These are phyloP conservation scores for Syzygium jambos DNA, from an alignment of 345 rosid species.

Conservation along the genomic window DNA sequence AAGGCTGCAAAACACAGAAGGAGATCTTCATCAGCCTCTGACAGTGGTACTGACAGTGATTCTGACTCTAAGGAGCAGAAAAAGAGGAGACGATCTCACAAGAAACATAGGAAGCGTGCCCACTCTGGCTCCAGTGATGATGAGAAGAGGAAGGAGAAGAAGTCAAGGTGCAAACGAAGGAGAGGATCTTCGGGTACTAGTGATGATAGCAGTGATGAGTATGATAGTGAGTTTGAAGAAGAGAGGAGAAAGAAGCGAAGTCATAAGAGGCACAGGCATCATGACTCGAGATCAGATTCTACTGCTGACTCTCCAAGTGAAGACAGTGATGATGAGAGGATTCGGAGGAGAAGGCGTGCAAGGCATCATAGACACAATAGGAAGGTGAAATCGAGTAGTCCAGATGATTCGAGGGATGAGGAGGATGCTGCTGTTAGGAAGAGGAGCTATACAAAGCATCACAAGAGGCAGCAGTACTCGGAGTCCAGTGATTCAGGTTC, in stretches of 20 bases:
- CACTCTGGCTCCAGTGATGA: conserved; percentile 41
- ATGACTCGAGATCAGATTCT: conserved; percentile 26
- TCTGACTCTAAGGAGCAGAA: conserved; percentile 34
- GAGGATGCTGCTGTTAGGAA: conserved; percentile 19
- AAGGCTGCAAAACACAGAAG: conserved; percentile 50
- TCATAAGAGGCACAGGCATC: conserved; percentile 30
- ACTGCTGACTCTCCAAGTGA: conserved; percentile 27
- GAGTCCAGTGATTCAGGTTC: conserved; percentile 22
- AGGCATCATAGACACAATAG: conserved; percentile 17
- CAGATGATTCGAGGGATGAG: conserved; percentile 22
- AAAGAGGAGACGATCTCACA: conserved; percentile 40
- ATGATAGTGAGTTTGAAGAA: conserved; percentile 34
- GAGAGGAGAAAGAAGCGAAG: conserved; percentile 39
- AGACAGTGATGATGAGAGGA: conserved; percentile 9
- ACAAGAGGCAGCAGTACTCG: conserved; percentile 19
- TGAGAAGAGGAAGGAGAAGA: conserved; percentile 56
- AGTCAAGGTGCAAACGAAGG: conserved; percentile 36
- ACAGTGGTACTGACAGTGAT: conserved; percentile 31
- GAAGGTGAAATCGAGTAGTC: conserved; percentile 7
- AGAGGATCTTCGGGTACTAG: conserved; percentile 29
- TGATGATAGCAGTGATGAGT: conserved; percentile 30
- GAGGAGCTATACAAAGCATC: conserved; percentile 15
- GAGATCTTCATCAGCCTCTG: conserved; percentile 31
- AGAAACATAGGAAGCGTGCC: conserved; percentile 44
- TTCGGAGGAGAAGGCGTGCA: conserved; percentile 15